These are phyloP conservation scores for Clavispora carvajalis DNA, from an alignment of 805 yeast species.

Conservation along the genomic window DNA sequence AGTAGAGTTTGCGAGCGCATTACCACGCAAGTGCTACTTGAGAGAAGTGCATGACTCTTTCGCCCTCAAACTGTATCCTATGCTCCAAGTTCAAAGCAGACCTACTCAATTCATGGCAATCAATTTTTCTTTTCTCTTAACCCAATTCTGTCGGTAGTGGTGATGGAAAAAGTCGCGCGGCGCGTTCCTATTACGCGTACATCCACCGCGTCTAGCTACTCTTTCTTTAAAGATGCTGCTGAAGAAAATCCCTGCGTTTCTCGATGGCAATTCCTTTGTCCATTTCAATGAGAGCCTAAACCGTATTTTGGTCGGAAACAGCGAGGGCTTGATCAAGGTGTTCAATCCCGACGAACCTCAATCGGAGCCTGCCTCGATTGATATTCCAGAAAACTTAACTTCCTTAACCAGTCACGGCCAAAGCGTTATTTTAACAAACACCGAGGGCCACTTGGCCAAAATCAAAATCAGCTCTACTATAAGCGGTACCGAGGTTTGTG, in stretches of 20 bases:
- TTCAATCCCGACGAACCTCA: constrained; percentile 44
- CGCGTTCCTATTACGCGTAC: background rate
- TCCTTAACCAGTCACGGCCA: constrained; percentile 26
- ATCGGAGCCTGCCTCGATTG: constrained; percentile 57
- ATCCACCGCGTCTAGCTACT: background rate
- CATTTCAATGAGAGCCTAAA: constrained; percentile 19
- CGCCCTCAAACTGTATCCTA: no score
- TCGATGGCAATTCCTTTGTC: constrained; percentile 38
- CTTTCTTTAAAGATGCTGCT: constrained; percentile 9
- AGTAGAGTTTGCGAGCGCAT: no score
- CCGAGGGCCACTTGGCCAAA: constrained; percentile 34
- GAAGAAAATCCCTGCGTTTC: constrained; percentile 30
- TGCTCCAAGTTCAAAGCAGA: no score
- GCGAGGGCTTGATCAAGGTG: constrained; percentile 49
- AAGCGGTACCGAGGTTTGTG: constrained; percentile 26
- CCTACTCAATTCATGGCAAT: no score
- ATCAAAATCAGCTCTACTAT: constrained; percentile 2
- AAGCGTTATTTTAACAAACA: constrained; percentile 31
- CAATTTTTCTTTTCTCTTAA: no score
- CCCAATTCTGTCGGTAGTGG: no score
- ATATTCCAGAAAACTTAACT: constrained; percentile 44
- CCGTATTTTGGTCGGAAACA: constrained; percentile 47
- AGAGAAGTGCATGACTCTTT: no score
- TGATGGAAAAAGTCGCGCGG: background rate
- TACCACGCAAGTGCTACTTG: no score